A percentile compares a stretch with the other conserved stretches of the same genome.
Conservation (phyloP, 1,284 basidiomycete species). For the Microbotryum silenes-acaulis region DNA sequence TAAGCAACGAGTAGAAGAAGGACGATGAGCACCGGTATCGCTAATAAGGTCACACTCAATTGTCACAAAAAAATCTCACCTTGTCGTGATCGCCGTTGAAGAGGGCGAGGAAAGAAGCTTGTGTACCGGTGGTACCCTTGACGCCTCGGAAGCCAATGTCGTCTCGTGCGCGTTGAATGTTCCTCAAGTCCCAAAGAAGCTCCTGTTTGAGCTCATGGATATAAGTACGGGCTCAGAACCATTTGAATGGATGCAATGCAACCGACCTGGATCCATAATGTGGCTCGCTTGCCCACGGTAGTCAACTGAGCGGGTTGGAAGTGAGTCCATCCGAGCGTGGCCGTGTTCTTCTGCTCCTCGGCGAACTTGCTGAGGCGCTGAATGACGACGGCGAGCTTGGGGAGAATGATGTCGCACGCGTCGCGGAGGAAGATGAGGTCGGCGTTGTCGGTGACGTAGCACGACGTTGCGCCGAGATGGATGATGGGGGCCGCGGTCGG, state of each 20-base stretch:
- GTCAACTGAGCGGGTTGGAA: constrained; percentile 98
- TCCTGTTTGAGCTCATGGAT: constrained; percentile 50
- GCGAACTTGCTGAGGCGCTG: constrained; percentile 77
- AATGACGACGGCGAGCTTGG: constrained; percentile 82
- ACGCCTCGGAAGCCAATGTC: constrained; percentile 97
- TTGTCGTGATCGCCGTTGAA: constrained; percentile 95
- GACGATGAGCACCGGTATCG: neutral
- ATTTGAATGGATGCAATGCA: constrained; percentile 6
- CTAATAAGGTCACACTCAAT: neutral
- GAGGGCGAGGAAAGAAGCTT: constrained; percentile 87
- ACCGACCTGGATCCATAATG: constrained; percentile 83
- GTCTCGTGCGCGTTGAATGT: constrained; percentile 79
- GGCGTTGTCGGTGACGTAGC: constrained; percentile 98
- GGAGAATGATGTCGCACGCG: constrained; percentile 74
- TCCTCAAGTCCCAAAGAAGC: constrained; percentile 91
- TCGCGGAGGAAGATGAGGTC: constrained; percentile 93
- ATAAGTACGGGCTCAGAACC: neutral
- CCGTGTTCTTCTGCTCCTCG: constrained; percentile 45
- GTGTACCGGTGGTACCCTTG: constrained; percentile 97
- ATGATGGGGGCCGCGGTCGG: constrained; percentile 96
- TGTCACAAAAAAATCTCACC: constrained; percentile 42
- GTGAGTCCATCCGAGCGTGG: constrained; percentile 85
- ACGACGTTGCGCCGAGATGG: constrained; percentile 94
- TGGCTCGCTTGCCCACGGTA: constrained; percentile 98
- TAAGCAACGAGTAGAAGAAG: constrained; percentile 33